Base-by-base conservation (phyloP, 768 basidiomycete genomes). In the Hydnomerulius pinastri region DNA sequence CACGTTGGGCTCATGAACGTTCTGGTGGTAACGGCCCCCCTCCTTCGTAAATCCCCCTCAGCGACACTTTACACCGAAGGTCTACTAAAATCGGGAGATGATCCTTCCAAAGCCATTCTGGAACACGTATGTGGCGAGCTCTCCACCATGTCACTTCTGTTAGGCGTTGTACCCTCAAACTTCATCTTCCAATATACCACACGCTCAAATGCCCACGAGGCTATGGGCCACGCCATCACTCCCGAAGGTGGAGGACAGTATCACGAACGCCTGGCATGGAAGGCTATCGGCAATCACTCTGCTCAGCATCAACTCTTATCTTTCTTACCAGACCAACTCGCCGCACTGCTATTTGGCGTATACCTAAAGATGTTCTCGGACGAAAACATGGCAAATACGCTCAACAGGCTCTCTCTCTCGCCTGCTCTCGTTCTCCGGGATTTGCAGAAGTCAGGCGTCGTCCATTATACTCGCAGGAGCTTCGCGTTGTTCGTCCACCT, bases 391-490 rank as follows among this genome's bases (percentile, higher is more conserved):
- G 18, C 35, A 10, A n/a, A n/a, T n/a, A 53, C 39, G 18, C 3
- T 63, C 13, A 43, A 50, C 28, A 50, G 47, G n/a, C 4, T 46
- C 7, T 46, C 51, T 32, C 10, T 40, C 4, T 59, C 54, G 6
- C 1, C 17, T 13, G 28, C 12, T 9, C 53, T 38, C n/a, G 48
- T 41, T 6, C 0, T 56, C 9, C 35, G 33, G 1, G 50, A 49
- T n/a, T n/a, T n/a, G n/a, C n/a, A n/a, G n/a, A n/a, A n/a, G 11
- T 55, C 62, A 11, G 58, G 50, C 24, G 50, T 69, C 27, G 23
- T 73, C 17, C 78, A 78, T 51, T 83, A 85, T 54, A 71, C 63
- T 8, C 74, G 83, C 10, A 66, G 67, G 30, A 76, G 72, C 27
- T 82, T 83, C 45, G 79, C 68, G 1, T 53, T 69, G 2, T 62